These are phyloP conservation scores for Sporisorium reilianum DNA, from an alignment of 1,284 basidiomycete genomes.

Conservation along the genomic window DNA sequence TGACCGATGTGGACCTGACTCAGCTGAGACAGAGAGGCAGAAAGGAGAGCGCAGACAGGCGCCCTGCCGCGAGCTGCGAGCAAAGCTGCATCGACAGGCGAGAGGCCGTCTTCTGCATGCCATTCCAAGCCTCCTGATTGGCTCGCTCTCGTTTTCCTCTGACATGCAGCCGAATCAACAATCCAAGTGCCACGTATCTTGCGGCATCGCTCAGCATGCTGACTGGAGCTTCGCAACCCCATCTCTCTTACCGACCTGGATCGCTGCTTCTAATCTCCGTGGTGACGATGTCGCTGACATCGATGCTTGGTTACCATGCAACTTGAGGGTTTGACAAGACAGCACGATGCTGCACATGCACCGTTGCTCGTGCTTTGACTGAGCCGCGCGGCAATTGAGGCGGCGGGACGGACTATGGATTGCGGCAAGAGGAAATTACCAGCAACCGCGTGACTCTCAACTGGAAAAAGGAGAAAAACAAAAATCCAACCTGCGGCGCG, in stretches of 20 bases:
- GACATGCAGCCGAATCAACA: background rate
- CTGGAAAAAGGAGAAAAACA: no score
- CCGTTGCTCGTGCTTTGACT: no score
- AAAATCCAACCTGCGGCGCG: conserved; percentile 9
- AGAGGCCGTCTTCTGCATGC: background rate
- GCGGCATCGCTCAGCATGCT: no score
- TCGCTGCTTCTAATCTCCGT: background rate
- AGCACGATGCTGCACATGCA: background rate
- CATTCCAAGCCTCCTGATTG: conserved; percentile 6
- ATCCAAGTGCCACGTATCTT: no score
- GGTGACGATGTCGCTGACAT: background rate
- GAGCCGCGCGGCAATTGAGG: conserved; percentile 7
- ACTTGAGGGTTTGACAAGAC: background rate
- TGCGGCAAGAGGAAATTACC: background rate
- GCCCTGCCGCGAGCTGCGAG: conserved; percentile 3
- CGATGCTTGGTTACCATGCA: background rate
- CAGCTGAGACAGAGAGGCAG: background rate
- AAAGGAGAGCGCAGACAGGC: background rate
- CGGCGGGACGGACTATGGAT: conserved; percentile 16
- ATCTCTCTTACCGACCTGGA: background rate
- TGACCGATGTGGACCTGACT: background rate
- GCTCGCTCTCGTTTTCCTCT: background rate
- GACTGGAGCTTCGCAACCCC: no score
- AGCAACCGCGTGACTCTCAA: no score
- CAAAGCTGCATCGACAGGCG: background rate